Percentiles rank a stretch among this genome's conserved stretches.
Evolutionary conservation across 1,284 basidiomycete species (phyloP).

Genomic region (Pseudomicrostroma phylloplanum): DNA sequence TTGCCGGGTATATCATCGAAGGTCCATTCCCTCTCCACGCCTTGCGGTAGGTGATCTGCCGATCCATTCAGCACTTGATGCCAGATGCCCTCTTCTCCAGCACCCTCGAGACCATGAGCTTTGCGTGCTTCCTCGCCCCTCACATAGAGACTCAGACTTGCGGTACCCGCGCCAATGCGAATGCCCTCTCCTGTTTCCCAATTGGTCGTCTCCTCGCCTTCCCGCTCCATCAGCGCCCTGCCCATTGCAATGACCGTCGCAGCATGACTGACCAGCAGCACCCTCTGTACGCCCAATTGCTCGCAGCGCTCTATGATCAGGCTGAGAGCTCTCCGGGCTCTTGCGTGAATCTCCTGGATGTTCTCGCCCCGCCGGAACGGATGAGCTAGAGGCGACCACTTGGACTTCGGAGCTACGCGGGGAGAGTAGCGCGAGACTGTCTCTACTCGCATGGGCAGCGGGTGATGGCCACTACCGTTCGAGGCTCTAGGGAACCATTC

Average conservation of each 20-base stretch:
- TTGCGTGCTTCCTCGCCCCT: constrained; percentile 4
- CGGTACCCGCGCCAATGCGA: constrained; percentile 39
- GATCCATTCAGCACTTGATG: constrained; percentile 33
- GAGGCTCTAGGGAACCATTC: constrained; percentile 77
- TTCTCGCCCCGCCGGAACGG: constrained; percentile 68
- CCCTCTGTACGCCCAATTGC: constrained; percentile 53
- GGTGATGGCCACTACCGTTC: constrained; percentile 54
- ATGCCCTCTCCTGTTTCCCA: constrained; percentile 25
- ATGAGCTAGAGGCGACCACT: constrained; percentile 59
- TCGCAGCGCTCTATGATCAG: constrained; percentile 32
- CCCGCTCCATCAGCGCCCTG: constrained; percentile 57
- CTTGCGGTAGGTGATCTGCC: constrained; percentile 52
- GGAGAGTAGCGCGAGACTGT: constrained; percentile 54
- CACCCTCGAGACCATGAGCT: background rate
- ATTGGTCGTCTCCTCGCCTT: background rate
- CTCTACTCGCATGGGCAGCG: constrained; percentile 53
- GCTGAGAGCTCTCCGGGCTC: constrained; percentile 58
- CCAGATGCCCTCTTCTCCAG: constrained; percentile 16
- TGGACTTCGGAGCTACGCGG: constrained; percentile 53
- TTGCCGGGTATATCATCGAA: constrained; percentile 33
- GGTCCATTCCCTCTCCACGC: constrained; percentile 69
- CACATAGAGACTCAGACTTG: constrained; percentile 36
- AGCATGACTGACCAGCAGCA: constrained; percentile 71
- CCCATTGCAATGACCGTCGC: constrained; percentile 69
- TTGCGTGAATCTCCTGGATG: constrained; percentile 61